A percentile compares a stretch with the other conserved stretches of the same genome.
These are phyloP conservation scores for Biscogniauxia mediterranea DNA, from an alignment of 2,329 filamentous ascomycete species.

Conservation along the genomic window DNA sequence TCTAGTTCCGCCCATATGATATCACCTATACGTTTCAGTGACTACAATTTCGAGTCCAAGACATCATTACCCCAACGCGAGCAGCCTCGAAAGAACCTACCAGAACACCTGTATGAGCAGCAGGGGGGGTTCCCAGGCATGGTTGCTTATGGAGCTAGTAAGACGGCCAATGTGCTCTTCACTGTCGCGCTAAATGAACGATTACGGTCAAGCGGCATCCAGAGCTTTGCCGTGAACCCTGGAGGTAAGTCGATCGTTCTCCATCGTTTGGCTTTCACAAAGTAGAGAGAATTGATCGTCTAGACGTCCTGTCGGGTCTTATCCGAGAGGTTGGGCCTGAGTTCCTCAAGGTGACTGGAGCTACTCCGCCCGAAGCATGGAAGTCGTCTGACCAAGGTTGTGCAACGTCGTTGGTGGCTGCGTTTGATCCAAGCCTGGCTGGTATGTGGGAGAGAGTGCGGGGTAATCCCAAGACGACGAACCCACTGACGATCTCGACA, in stretches of 20 bases:
- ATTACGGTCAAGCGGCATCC: conserved; percentile 12
- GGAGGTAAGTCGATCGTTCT: conserved; percentile 16
- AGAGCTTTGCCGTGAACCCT: conserved; percentile 21
- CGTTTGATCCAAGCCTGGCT: conserved; percentile 17
- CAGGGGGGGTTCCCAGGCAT: conserved; percentile 16
- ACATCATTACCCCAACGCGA: conserved; percentile 7
- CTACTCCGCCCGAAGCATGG: conserved; percentile 7
- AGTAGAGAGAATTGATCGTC: conserved; percentile 18
- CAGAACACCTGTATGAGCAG: conserved; percentile 10
- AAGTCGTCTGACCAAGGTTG: conserved; percentile 24
- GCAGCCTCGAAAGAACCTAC: conserved; percentile 16
- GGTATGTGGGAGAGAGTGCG: conserved; percentile 18
- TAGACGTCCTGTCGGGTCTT: conserved; percentile 14
- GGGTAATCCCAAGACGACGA: conserved; percentile 18
- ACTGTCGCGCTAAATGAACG: conserved; percentile 15
- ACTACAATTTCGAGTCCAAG: conserved; percentile 32
- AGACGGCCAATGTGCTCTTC: conserved; percentile 13
- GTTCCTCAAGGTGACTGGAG: conserved; percentile 9
- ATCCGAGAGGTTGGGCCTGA: conserved; percentile 8
- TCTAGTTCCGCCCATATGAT: conserved; percentile 18
- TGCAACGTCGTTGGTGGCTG: conserved; percentile 19
- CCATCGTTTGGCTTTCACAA: conserved; percentile 7
- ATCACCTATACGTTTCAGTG: conserved; percentile 32
- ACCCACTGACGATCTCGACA: conserved; percentile 19
- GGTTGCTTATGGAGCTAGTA: conserved; percentile 18